These are phyloP conservation scores for Salix caprea DNA, from an alignment of 345 rosid species.

Conservation along the genomic window DNA sequence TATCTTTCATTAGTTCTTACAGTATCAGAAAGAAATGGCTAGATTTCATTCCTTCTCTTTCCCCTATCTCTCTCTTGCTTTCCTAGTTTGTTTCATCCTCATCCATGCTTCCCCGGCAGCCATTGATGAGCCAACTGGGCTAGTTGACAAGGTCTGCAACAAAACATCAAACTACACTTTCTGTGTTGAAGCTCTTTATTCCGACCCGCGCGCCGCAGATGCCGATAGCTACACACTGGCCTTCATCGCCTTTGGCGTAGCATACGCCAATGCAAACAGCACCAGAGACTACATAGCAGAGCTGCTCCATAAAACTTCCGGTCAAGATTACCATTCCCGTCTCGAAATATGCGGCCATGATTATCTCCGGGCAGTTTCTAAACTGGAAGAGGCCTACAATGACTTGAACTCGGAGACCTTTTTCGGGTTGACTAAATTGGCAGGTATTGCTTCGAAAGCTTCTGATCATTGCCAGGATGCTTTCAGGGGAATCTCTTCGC, in stretches of 20 bases:
- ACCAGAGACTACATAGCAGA: conserved; percentile 21
- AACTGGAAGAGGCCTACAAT: conserved; percentile 22
- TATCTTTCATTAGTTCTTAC: no score
- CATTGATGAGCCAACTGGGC: neutral
- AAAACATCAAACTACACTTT: conserved; percentile 21
- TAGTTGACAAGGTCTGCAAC: conserved; percentile 33
- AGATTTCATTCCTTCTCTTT: no score
- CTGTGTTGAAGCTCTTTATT: conserved; percentile 40
- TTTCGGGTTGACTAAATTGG: conserved; percentile 20
- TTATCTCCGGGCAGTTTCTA: conserved; percentile 20
- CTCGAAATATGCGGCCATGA: conserved; percentile 21
- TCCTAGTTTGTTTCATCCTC: neutral
- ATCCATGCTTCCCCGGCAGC: neutral
- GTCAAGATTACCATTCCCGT: neutral
- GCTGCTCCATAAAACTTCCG: conserved; percentile 1
- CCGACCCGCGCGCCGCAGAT: conserved; percentile 34
- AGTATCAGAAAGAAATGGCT: no score
- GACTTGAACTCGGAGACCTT: conserved; percentile 46
- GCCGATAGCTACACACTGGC: conserved; percentile 36
- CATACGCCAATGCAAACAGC: conserved; percentile 32
- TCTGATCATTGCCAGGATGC: conserved; percentile 27
- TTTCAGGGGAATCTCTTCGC: conserved; percentile 10
- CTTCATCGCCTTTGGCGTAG: conserved; percentile 35
- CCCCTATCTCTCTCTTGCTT: neutral
- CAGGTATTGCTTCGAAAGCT: conserved; percentile 11